phyloP scores from a whole-genome alignment of 495 filamentous ascomycete genomes.

The Podospora appendiculata region DNA sequence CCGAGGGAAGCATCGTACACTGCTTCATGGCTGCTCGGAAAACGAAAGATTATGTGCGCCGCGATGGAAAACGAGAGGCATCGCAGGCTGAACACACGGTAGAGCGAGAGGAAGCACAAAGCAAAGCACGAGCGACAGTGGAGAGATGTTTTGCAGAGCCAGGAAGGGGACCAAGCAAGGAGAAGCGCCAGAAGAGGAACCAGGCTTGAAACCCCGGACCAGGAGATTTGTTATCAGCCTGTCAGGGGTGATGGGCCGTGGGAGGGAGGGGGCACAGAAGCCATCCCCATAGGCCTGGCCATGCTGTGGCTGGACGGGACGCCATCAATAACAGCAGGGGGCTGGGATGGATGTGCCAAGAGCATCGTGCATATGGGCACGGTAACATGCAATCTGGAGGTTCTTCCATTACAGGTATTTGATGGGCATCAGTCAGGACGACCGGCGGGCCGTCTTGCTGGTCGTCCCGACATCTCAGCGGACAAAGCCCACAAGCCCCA shows the following conservation, averaged over 20 bases:
- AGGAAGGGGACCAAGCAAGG: background rate
- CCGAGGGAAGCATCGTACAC: slow-evolving; percentile 5
- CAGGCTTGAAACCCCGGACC: background rate
- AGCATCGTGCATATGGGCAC: too few relatives aligned
- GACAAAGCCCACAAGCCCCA: too few relatives aligned
- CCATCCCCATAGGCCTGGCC: background rate
- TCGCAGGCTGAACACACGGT: slow-evolving; percentile 2
- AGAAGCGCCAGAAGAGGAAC: background rate
- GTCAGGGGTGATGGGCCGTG: background rate
- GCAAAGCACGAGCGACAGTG: slow-evolving; percentile 1
- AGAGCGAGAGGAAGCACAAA: background rate
- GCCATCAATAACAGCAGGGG: background rate
- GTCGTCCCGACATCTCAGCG: too few relatives aligned
- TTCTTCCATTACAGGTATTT: too few relatives aligned
- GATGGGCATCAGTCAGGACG: too few relatives aligned
- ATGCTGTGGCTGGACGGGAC: background rate
- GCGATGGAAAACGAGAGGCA: slow-evolving; percentile 8
- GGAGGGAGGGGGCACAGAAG: background rate
- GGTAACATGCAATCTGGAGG: too few relatives aligned
- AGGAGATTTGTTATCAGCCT: slow-evolving; percentile 5
- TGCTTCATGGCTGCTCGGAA: slow-evolving; percentile 7
- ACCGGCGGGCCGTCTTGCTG: too few relatives aligned
- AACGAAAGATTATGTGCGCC: slow-evolving; percentile 6
- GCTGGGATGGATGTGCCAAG: background rate
- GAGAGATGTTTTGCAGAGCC: too few relatives aligned